These are phyloP conservation scores for Metschnikowia orientalis DNA, from an alignment of 805 yeast genomes.

Conservation along the genomic window DNA sequence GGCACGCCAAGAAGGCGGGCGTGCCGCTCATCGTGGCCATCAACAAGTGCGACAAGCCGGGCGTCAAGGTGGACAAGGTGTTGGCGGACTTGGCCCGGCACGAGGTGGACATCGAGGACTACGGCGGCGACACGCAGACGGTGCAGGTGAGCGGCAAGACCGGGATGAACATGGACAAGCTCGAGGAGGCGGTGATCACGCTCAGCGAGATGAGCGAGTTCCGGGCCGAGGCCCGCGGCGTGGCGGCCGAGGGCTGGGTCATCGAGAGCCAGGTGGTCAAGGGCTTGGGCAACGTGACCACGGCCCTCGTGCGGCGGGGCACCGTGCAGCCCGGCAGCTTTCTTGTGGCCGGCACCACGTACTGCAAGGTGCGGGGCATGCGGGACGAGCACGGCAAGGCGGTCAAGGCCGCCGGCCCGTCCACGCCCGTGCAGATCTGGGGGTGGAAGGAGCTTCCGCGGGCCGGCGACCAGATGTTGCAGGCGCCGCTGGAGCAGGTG, in stretches of 20 bases:
- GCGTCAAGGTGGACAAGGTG: slow-evolving; percentile 70
- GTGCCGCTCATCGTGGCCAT: slow-evolving; percentile 88
- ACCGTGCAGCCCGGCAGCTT: slow-evolving; percentile 62
- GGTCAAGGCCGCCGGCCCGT: slow-evolving; percentile 69
- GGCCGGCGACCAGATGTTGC: slow-evolving; percentile 81
- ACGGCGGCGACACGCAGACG: slow-evolving; percentile 92
- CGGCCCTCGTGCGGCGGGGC: slow-evolving; percentile 79
- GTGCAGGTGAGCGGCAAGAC: slow-evolving; percentile 86
- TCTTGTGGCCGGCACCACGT: slow-evolving; percentile 83
- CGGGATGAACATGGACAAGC: slow-evolving; percentile 81
- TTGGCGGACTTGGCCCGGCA: slow-evolving; percentile 69
- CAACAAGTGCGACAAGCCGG: slow-evolving; percentile 84
- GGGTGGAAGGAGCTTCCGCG: slow-evolving; percentile 95
- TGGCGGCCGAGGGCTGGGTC: slow-evolving; percentile 78
- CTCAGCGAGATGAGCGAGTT: slow-evolving; percentile 81
- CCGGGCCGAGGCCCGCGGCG: slow-evolving; percentile 50
- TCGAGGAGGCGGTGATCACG: slow-evolving; percentile 85
- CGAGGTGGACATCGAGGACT: slow-evolving; percentile 83
- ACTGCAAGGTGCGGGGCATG: slow-evolving; percentile 79
- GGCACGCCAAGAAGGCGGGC: slow-evolving; percentile 78
- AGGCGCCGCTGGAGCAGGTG: slow-evolving; percentile 66
- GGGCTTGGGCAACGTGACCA: slow-evolving; percentile 82
- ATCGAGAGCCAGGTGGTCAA: slow-evolving; percentile 79
- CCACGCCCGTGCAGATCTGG: slow-evolving; percentile 82
- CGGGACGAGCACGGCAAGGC: slow-evolving; percentile 66